A percentile compares a stretch with the other conserved stretches of the same genome.
phyloP scores from a whole-genome alignment of 2,329 filamentous ascomycete species.

The Cladosporium sp. region DNA sequence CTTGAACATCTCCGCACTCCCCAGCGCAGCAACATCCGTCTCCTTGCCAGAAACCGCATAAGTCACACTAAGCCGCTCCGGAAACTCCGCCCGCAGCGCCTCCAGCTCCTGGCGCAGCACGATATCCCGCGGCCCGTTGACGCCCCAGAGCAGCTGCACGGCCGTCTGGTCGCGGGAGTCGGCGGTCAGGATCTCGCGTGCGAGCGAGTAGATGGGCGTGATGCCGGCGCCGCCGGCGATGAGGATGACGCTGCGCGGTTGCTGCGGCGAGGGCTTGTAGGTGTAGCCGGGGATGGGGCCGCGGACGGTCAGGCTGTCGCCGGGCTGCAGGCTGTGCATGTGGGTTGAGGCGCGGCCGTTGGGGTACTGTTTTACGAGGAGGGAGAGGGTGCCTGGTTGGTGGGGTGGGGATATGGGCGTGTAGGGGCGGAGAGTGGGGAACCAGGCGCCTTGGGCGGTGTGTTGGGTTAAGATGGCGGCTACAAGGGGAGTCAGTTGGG shows the following conservation, averaged over 20 bases:
- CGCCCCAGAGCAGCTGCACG: constrained; percentile 60
- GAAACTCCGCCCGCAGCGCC: constrained; percentile 43
- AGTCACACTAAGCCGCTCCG: constrained; percentile 50
- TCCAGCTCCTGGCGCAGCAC: constrained; percentile 53
- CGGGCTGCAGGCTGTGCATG: constrained; percentile 59
- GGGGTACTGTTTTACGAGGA: constrained; percentile 64
- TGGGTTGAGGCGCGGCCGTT: constrained; percentile 58
- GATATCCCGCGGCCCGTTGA: constrained; percentile 59
- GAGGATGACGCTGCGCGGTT: constrained; percentile 44
- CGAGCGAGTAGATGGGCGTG: constrained; percentile 52
- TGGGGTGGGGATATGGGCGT: constrained; percentile 56
- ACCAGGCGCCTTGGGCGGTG: constrained; percentile 50
- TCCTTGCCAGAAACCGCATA: constrained; percentile 52
- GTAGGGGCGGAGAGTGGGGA: constrained; percentile 60
- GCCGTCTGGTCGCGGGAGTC: constrained; percentile 57
- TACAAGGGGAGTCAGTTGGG: constrained; percentile 18
- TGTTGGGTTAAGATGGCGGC: constrained; percentile 56
- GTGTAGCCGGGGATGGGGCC: constrained; percentile 40
- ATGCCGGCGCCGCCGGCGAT: constrained; percentile 69
- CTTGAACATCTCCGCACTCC: constrained; percentile 35
- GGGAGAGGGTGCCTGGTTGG: constrained; percentile 53
- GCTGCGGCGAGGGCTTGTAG: constrained; percentile 21
- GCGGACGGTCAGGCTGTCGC: constrained; percentile 54
- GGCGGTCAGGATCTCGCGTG: constrained; percentile 35
- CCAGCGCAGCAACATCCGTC: constrained; percentile 12